Evolutionary conservation across 805 yeast species (phyloP), one percentile per base, ranked within the genome.

Genomic region (Ogataea ganodermae): DNA sequence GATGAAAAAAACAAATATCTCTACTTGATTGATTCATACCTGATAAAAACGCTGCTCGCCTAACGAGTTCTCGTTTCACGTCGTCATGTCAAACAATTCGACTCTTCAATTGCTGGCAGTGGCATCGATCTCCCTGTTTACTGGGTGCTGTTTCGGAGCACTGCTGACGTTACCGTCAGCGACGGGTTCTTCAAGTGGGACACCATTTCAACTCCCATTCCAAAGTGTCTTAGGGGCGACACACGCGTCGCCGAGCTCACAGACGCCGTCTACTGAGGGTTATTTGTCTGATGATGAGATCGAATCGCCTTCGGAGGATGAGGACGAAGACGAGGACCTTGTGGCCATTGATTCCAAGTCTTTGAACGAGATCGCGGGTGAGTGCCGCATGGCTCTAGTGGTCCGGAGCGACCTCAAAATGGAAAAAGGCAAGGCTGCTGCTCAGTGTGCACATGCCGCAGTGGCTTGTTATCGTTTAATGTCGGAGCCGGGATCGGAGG

Each of bases 361-460:
- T 1, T 67, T 87, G 53, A 85, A 85, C 57, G 81, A 78, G 14
- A 68, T 86, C 2, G 86, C 86, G 0, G 95, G 94, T 0, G 94
- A 86, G 63, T 88, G 85, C 10, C 72, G 86, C 59, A 86, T 92
- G 96, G 90, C 94, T 0, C 71, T 94, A 21, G 81, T 90, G 3
- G 89, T 94, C 4, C 81, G 99, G 50, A 86, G 84, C 23, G 99
- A 94, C 64, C 71, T 94, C 51, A 84, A 81, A 35, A 94, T 94
- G 98, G 82, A 86, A 26, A 89, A 89, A 67, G 99, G 99, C 18
- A 94, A 94, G 63, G 84, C 88, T 2, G 97, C 98, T 4, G 99
- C 99, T 5, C 99, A 94, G 63, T 92, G 98, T 67, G 84, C 90
- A 31, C 99, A 94, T 70, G 99, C 99, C n/a, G 95, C 98, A 0